Base-by-base conservation (phyloP, 192 early-diverging fungal genomes). In the Coemansia sp. region DNA sequence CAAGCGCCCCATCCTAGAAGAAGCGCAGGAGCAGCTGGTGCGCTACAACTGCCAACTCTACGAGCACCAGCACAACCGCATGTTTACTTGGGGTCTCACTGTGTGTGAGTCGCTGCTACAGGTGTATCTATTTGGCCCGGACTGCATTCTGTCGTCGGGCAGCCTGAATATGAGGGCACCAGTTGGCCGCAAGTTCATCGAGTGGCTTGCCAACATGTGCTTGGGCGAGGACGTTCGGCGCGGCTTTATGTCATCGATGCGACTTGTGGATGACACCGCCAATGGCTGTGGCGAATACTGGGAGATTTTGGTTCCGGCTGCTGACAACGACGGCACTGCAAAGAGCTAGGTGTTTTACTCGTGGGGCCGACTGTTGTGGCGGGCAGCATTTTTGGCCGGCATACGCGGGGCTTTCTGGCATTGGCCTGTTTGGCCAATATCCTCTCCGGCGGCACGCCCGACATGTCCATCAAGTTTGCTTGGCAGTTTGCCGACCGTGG, bases 381-480 rank as follows among this genome's bases (percentile, higher is more conserved):
- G 0, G 50, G 50, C 6, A 53, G 29, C 15, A 33, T 29, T 8
- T 62, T 56, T 58, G 60, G 53, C 9, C 42, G 59, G 5, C 53
- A 62, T 26, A 62, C 60, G 43, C 53, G 60, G 4, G 56, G 67
- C 8, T 69, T 58, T 18, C n/a, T 40, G n/a, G 36, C 55, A 8
- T 53, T 18, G 12, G n/a, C n/a, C n/a, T n/a, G n/a, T n/a, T n/a
- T n/a, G n/a, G n/a, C n/a, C 52, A 35, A 34, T 8, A 35, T 53
- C n/a, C n/a, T n/a, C n/a, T n/a, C n/a, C n/a, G n/a, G n/a, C 18
- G 52, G 34, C 5, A 21, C 19, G 53, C 58, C 58, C 4, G 44
- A 61, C 18, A 33, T 60, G 0, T 56, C 57, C 40, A 39, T 62
- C 29, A 68, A 68, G 33, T 44, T 55, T 3, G 41, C 59, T 0